These are phyloP conservation scores for Wallacemonas sp. DNA, from an alignment of 208 protist genomes.

Conservation along the genomic window DNA sequence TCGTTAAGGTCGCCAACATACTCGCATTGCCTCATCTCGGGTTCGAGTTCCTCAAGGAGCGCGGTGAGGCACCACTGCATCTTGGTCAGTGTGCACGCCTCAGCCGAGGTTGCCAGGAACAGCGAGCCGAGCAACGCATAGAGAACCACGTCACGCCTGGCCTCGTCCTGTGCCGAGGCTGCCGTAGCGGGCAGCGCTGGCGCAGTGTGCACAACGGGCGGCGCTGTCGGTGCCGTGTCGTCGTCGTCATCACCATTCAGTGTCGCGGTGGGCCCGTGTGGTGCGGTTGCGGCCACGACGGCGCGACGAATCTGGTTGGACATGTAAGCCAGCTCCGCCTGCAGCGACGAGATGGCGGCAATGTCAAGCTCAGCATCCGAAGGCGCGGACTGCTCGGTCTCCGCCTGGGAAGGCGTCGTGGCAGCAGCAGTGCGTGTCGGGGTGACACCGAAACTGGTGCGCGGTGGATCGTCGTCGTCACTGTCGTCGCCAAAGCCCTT, in stretches of 20 bases:
- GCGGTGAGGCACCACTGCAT: constrained; percentile 1
- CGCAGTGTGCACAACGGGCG: too few relatives aligned
- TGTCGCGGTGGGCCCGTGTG: too few relatives aligned
- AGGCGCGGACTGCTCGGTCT: too few relatives aligned
- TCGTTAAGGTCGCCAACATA: neutral
- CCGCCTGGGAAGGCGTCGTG: too few relatives aligned
- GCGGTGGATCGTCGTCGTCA: constrained; percentile 45
- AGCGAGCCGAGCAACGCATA: constrained; percentile 2
- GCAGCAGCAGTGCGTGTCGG: too few relatives aligned
- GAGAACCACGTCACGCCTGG: neutral
- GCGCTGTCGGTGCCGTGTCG: too few relatives aligned
- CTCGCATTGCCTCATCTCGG: neutral
- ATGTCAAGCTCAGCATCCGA: neutral
- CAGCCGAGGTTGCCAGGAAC: neutral
- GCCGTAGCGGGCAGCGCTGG: neutral
- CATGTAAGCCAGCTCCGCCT: constrained; percentile 14
- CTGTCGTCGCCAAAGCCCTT: constrained; percentile 55
- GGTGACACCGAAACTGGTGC: too few relatives aligned
- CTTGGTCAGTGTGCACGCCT: neutral
- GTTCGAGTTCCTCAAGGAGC: constrained; percentile 1
- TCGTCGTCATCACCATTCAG: too few relatives aligned
- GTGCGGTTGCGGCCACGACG: too few relatives aligned
- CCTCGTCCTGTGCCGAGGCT: neutral
- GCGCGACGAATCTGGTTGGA: neutral
- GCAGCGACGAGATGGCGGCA: constrained; percentile 1